These are phyloP conservation scores for Arachnopeziza araneosa DNA, from an alignment of 2,329 filamentous ascomycete genomes.

Conservation along the genomic window DNA sequence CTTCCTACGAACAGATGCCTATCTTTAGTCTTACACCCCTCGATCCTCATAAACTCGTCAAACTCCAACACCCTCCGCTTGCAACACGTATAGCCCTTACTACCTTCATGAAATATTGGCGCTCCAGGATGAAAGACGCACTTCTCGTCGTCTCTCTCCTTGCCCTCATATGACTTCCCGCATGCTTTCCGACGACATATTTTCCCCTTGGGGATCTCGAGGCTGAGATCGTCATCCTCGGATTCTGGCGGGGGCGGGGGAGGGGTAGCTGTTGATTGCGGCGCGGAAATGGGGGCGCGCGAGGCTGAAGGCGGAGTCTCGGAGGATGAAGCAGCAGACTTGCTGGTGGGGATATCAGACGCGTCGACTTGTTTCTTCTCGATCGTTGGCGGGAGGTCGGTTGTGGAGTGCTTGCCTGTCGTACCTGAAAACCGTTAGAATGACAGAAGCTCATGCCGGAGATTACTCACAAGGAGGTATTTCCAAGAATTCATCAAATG, in stretches of 20 bases:
- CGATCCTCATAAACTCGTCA: slow-evolving; percentile 95
- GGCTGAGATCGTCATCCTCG: slow-evolving; percentile 76
- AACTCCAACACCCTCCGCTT: slow-evolving; percentile 94
- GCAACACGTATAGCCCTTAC: slow-evolving; percentile 96
- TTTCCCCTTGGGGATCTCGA: slow-evolving; percentile 67
- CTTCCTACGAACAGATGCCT: slow-evolving; percentile 81
- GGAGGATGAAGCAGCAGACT: slow-evolving; percentile 18
- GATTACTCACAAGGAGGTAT: slow-evolving; percentile 66
- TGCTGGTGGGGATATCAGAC: slow-evolving; percentile 15
- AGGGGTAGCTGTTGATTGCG: slow-evolving; percentile 37
- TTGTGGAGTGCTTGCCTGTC: slow-evolving; percentile 83
- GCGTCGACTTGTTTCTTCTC: slow-evolving; percentile 50
- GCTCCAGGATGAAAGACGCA: slow-evolving; percentile 87
- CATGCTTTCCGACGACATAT: slow-evolving; percentile 77
- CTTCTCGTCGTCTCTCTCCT: slow-evolving; percentile 61
- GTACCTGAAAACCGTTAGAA: slow-evolving; percentile 41
- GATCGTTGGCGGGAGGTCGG: slow-evolving; percentile 61
- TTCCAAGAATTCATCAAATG: slow-evolving; percentile 94
- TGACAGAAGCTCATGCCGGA: background rate
- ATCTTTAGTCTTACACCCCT: slow-evolving; percentile 78
- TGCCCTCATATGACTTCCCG: slow-evolving; percentile 56
- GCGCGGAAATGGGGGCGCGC: slow-evolving; percentile 38
- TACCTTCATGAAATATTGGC: slow-evolving; percentile 95
- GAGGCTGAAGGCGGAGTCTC: slow-evolving; percentile 44
- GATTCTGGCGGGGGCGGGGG: slow-evolving; percentile 66